Percentiles rank a stretch among this genome's conserved stretches.
These are phyloP conservation scores for Syncephalis fuscata DNA, from an alignment of 371 early-diverging fungal species.

Conservation along the genomic window DNA sequence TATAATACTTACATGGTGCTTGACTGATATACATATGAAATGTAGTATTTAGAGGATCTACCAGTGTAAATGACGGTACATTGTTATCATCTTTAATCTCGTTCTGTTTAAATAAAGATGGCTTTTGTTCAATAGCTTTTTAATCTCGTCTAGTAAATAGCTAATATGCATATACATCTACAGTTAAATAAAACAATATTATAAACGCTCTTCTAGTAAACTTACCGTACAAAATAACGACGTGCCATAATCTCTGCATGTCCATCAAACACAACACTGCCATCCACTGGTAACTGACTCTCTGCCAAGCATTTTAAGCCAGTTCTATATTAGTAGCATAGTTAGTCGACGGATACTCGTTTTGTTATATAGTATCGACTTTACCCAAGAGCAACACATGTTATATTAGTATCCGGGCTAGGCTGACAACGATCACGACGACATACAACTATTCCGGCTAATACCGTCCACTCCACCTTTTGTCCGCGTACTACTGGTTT, in stretches of 20 bases:
- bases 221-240: constrained; percentile 51
- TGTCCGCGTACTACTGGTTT: neutral
- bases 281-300: constrained; percentile 32
- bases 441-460: constrained; percentile 51
- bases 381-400: constrained; percentile 52
- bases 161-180: neutral
- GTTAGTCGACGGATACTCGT: neutral
- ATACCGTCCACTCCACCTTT: constrained; percentile 66
- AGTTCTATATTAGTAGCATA: constrained; percentile 27
- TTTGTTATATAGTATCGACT: neutral
- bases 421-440: constrained; percentile 2
- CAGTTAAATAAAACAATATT: neutral
- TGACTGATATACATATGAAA: constrained; percentile 66
- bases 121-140: too few species aligned
- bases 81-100: too few species aligned
- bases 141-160: neutral
- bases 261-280: constrained; percentile 55
- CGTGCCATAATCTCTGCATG: constrained; percentile 78
- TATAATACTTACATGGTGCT: constrained; percentile 38
- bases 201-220: constrained; percentile 5
- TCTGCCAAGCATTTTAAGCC: constrained; percentile 71
- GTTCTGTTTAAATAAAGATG: too few species aligned
- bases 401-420: neutral
- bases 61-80: neutral
- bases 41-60: constrained; percentile 12